Conservation (phyloP, 306 rosid species). For the Cucumis cinereus region DNA sequence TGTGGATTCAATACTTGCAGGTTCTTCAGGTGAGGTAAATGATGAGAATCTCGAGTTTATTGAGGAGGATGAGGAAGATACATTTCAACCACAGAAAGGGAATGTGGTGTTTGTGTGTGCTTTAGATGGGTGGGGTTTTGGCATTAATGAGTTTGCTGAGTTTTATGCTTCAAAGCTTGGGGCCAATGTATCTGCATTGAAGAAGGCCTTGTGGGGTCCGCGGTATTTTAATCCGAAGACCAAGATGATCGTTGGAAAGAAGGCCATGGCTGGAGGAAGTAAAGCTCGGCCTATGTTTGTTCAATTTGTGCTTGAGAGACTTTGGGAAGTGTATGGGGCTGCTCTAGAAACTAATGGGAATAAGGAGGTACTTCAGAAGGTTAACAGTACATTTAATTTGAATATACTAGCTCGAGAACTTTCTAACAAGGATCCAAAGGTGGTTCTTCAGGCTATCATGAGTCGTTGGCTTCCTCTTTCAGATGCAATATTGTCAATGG, state of each 20-base stretch:
- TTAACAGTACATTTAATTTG: conserved; percentile 56
- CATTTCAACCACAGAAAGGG: conserved; percentile 76
- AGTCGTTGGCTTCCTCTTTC: conserved; percentile 86
- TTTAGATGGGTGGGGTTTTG: conserved; percentile 85
- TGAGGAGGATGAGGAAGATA: conserved; percentile 69
- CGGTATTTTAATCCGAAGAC: conserved; percentile 44
- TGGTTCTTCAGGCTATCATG: conserved; percentile 66
- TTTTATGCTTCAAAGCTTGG: conserved; percentile 58
- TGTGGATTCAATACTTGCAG: conserved; percentile 59
- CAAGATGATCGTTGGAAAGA: conserved; percentile 75
- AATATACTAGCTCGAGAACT: conserved; percentile 47
- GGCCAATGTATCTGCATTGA: conserved; percentile 41
- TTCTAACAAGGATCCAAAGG: conserved; percentile 61
- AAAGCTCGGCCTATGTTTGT: conserved; percentile 79
- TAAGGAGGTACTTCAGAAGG: conserved; percentile 44
- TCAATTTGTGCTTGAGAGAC: conserved; percentile 71
- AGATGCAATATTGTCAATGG: conserved; percentile 56
- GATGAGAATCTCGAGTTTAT: conserved; percentile 27
- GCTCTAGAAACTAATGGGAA: conserved; percentile 41
- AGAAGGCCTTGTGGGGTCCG: conserved; percentile 71
- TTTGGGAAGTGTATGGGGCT: conserved; percentile 70
- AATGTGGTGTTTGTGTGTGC: conserved; percentile 82
- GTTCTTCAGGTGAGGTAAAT: conserved; percentile 17
- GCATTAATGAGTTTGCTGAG: conserved; percentile 56
- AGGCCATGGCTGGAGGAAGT: conserved; percentile 30